Percentiles rank a stretch among this genome's conserved stretches.
These are phyloP conservation scores for Malus sylvestris DNA, from an alignment of 306 rosid genomes.

Conservation along the genomic window DNA sequence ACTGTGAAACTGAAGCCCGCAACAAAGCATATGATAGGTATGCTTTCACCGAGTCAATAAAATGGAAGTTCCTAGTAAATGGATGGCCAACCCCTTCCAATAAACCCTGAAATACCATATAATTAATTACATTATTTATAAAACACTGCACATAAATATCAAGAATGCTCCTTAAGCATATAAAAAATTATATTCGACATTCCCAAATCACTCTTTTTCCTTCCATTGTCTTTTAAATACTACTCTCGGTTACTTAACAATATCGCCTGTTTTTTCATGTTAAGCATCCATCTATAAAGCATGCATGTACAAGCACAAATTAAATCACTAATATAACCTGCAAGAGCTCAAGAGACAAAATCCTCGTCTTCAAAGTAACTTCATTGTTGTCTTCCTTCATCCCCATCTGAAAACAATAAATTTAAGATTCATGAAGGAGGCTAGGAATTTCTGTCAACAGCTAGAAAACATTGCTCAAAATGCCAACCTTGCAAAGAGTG, in stretches of 20 bases:
- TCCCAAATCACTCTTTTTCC: neutral
- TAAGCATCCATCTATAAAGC: neutral
- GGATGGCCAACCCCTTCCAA: slow-evolving; percentile 95
- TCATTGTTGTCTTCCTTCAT: slow-evolving; percentile 98
- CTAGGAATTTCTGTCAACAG: slow-evolving; percentile 20
- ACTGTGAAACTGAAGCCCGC: slow-evolving; percentile 93
- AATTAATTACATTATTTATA: slow-evolving; percentile 3
- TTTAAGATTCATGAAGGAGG: slow-evolving; percentile 13
- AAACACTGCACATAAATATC: slow-evolving; percentile 5
- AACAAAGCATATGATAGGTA: slow-evolving; percentile 92
- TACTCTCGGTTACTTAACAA: neutral
- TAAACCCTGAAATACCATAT: slow-evolving; percentile 63
- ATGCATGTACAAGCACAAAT: slow-evolving; percentile 16
- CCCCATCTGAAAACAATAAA: slow-evolving; percentile 70
- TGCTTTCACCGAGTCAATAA: slow-evolving; percentile 99
- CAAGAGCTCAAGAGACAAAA: slow-evolving; percentile 96
- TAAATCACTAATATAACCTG: slow-evolving; percentile 52
- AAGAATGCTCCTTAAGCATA: neutral
- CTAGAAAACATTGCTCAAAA: slow-evolving; percentile 16
- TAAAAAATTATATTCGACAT: neutral
- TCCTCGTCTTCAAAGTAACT: slow-evolving; percentile 86
- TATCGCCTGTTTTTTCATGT: neutral
- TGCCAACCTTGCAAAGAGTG: slow-evolving; percentile 95
- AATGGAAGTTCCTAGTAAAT: slow-evolving; percentile 91
- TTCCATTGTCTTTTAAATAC: neutral